Percentiles rank a stretch among this genome's conserved stretches.
Evolutionary conservation across 345 rosid species (phyloP).

Genomic region (Gossypium longicalyx): DNA sequence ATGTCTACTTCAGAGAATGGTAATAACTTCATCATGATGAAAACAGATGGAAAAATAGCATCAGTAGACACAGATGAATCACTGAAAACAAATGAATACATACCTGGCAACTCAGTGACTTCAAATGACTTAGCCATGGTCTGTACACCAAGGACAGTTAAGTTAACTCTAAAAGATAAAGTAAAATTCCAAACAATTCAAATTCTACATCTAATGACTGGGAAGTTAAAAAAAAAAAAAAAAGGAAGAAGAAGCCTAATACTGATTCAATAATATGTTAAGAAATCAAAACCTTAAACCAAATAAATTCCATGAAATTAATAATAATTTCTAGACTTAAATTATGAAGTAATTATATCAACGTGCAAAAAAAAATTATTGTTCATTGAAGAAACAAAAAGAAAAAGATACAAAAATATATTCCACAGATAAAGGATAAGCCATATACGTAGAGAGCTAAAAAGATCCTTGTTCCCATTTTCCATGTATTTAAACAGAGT

Average conservation of each 20-base stretch:
- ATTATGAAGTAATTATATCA: background rate
- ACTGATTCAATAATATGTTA: background rate
- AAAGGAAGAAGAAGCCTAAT: background rate
- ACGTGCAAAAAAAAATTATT: background rate
- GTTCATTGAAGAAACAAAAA: background rate
- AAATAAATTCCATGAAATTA: background rate
- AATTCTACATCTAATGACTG: background rate
- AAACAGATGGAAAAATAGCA: conserved; percentile 8
- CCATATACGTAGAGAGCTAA: background rate
- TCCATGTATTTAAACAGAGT: background rate
- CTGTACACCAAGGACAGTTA: conserved; percentile 33
- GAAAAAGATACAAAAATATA: background rate
- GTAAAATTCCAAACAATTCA: background rate
- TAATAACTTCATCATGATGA: conserved; percentile 6
- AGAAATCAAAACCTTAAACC: background rate
- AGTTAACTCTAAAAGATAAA: conserved; percentile 9
- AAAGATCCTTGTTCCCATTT: background rate
- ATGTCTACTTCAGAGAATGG: conserved; percentile 9
- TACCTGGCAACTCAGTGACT: conserved; percentile 90
- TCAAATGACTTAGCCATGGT: conserved; percentile 83
- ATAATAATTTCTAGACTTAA: background rate
- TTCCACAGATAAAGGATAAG: background rate
- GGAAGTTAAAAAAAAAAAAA: background rate
- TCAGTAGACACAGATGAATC: background rate
- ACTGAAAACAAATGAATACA: conserved; percentile 10